Conservation (phyloP, 495 filamentous ascomycete species). For the Lindgomyces ingoldianus region DNA sequence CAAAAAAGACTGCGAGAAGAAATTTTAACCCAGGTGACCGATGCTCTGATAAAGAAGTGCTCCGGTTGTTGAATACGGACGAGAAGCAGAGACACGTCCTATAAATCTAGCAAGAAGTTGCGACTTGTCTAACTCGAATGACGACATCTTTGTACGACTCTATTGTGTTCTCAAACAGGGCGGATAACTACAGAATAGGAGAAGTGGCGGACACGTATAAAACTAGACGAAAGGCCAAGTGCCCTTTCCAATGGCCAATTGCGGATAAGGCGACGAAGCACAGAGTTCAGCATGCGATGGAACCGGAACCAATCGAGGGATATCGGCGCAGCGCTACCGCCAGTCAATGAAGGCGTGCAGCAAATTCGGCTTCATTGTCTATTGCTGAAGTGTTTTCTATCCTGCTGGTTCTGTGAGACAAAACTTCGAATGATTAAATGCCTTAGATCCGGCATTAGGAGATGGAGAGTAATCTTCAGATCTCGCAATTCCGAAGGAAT, state of each 20-base stretch:
- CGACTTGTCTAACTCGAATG: background rate
- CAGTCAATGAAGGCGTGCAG: background rate
- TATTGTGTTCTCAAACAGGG: background rate
- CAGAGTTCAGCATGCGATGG: background rate
- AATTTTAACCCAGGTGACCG: background rate
- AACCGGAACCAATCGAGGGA: background rate
- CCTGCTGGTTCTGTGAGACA: background rate
- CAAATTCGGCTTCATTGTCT: background rate
- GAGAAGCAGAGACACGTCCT: background rate
- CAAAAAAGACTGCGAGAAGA: background rate
- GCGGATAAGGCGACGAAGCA: background rate
- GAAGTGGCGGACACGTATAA: slow-evolving; percentile 1
- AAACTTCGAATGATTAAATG: background rate
- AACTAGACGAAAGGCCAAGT: background rate
- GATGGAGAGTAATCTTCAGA: slow-evolving; percentile 11
- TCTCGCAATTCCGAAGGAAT: slow-evolving; percentile 18
- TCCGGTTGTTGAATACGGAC: background rate
- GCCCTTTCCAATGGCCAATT: background rate
- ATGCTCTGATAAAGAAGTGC: background rate
- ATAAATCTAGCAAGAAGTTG: background rate
- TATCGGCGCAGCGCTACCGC: too few species aligned
- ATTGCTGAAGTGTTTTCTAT: background rate
- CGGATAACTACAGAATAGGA: background rate
- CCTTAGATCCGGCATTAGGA: background rate
- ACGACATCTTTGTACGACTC: background rate